Evolutionary conservation across 805 yeast genomes (phyloP).

Genomic region (Saturnispora mendoncae): DNA sequence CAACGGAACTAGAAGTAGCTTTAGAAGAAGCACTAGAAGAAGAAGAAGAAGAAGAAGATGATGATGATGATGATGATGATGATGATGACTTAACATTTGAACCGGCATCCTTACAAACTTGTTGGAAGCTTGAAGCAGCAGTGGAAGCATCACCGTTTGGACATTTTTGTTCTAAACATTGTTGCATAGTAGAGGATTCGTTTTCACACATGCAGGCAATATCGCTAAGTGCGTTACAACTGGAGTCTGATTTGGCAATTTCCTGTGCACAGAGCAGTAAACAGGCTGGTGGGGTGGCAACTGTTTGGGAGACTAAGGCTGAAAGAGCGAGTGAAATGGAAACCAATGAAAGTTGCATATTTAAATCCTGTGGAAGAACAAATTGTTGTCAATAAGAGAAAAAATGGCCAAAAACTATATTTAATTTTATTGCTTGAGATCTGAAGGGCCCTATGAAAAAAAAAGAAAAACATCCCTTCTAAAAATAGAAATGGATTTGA

Average conservation of each 20-base stretch:
- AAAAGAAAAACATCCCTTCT: too few species aligned
- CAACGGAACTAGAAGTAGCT: background rate
- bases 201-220: slow-evolving; percentile 59
- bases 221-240: slow-evolving; percentile 54
- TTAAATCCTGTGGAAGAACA: background rate
- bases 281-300: slow-evolving; percentile 83
- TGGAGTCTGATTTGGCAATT: slow-evolving; percentile 44
- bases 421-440: too few species aligned
- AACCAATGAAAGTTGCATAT: background rate
- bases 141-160: slow-evolving; percentile 43
- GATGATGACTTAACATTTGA: slow-evolving; percentile 28
- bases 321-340: background rate
- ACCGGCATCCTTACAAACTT: slow-evolving; percentile 3
- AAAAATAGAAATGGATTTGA: too few species aligned
- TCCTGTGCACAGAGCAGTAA: slow-evolving; percentile 78
- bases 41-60: slow-evolving; percentile 18
- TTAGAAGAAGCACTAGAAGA: slow-evolving; percentile 11
- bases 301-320: slow-evolving; percentile 19
- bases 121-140: slow-evolving; percentile 15
- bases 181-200: slow-evolving; percentile 42
- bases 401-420: too few species aligned
- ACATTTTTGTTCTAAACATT: slow-evolving; percentile 61
- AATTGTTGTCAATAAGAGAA: background rate
- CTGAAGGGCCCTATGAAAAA: too few species aligned
- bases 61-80: slow-evolving; percentile 24